Base-by-base conservation (phyloP, 345 rosid species). In the Brassica nigra region DNA sequence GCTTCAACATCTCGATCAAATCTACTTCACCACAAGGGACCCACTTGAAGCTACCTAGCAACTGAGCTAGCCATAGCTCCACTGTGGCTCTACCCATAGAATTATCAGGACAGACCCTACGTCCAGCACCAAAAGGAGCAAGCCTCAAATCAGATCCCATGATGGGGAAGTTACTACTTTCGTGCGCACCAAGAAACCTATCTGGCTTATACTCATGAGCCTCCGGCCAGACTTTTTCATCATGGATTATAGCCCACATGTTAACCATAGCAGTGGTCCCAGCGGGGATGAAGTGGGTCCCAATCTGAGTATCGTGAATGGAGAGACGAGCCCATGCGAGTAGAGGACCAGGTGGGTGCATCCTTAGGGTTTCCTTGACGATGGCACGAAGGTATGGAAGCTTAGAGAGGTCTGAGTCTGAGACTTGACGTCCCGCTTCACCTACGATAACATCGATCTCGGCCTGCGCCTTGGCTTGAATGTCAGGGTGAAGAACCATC, bases 271-370 rank as follows among this genome's bases (percentile, higher is more conserved):
- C 97, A 0, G 97, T 91, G 28, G 97, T 91, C 57, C 95, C 92
- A 0, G 94, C 91, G 0, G 97, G 97, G 64, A 95, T 63, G 18
- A 87, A 83, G 58, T 80, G 84, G 1, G 70, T 47, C 20, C 87
- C 91, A 1, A 92, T 64, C 0, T 80, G 84, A 63, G 89, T 86
- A 81, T 94, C 92, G 36, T 91, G 92, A 73, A 86, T 85, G 31
- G 97, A 87, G 2, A 91, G 87, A 70, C 99, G 85, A 29, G 97
- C 97, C 95, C 97, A 92, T n/a, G 97, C 91, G 16, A 94, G 89
- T 54, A 92, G 92, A 1, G 94, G 97, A n/a, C 97, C 97, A 3
- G 97, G 97, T 29, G 98, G 97, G 42, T 92, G 93, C 88, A 90
- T 78, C 75, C 97, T 88, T 18, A 92, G 79, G 34, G 97, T 89